Evolutionary conservation across 176 grass and related monocot species (phyloP).

Genomic region (barley (Hordeum vulgare)): DNA sequence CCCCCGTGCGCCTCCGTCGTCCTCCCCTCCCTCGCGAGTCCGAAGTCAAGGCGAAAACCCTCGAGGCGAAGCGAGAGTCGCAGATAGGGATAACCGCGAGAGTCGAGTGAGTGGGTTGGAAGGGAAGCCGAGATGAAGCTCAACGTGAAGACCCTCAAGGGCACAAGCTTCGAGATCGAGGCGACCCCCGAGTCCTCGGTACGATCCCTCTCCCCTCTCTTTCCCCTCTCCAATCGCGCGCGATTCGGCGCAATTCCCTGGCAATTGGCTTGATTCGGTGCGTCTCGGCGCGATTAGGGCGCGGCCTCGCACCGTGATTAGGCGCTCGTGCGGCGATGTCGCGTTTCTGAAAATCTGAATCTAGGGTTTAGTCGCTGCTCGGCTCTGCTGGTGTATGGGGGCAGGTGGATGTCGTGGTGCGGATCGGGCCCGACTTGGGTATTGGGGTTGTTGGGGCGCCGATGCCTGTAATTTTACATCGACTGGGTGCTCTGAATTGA

Average conservation of each 20-base stretch:
- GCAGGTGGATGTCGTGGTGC: background rate
- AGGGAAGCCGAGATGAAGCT: constrained; percentile 58
- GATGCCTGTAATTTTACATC: background rate
- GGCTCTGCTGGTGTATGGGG: background rate
- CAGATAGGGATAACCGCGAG: background rate
- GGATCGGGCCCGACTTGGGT: background rate
- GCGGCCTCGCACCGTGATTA: background rate
- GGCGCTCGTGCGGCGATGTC: background rate
- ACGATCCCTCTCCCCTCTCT: background rate
- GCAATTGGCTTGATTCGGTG: constrained; percentile 1
- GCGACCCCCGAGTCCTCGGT: constrained; percentile 53
- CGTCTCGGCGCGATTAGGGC: background rate
- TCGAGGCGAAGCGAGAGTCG: constrained; percentile 16
- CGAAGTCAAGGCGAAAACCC: constrained; percentile 17
- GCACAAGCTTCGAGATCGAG: constrained; percentile 89
- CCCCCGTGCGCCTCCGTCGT: constrained; percentile 25
- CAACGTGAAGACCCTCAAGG: constrained; percentile 85
- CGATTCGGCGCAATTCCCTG: background rate
- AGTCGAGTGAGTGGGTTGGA: background rate
- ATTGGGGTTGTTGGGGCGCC: background rate
- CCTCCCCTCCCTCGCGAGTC: constrained; percentile 11
- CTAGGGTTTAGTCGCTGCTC: constrained; percentile 29
- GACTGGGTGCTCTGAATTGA: background rate
- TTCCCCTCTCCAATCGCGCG: background rate
- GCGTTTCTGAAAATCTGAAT: constrained; percentile 25